Evolutionary conservation across 2,329 filamentous ascomycete species (phyloP).

Genomic region (Pleomassaria siparia): DNA sequence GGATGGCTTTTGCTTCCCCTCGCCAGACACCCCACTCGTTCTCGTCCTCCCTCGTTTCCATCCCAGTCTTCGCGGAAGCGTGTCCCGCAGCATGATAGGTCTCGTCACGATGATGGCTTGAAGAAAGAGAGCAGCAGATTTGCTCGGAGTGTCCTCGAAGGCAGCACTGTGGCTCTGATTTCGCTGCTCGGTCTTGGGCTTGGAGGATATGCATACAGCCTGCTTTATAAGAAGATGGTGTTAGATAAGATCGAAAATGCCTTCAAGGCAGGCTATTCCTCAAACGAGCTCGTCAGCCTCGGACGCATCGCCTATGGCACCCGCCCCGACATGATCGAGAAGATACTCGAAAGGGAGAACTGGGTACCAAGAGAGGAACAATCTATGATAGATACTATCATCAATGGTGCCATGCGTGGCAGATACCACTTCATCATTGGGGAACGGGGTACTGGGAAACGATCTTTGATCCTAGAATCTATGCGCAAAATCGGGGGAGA

Average conservation of each 20-base stretch:
- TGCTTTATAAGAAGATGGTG: constrained; percentile 36
- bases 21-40: constrained; percentile 21
- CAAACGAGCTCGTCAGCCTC: constrained; percentile 35
- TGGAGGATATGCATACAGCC: constrained; percentile 37
- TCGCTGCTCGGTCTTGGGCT: constrained; percentile 36
- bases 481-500: constrained; percentile 91
- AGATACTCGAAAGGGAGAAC: constrained; percentile 55
- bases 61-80: background rate
- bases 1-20: constrained; percentile 35
- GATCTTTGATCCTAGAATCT: constrained; percentile 88
- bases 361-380: constrained; percentile 88
- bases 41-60: constrained; percentile 14
- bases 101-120: background rate
- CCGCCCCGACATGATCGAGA: constrained; percentile 25
- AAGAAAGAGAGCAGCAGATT: constrained; percentile 31
- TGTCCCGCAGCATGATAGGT: background rate
- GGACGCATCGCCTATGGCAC: constrained; percentile 33
- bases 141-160: constrained; percentile 35
- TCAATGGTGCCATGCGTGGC: constrained; percentile 69
- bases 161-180: constrained; percentile 37
- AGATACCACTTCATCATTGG: constrained; percentile 91
- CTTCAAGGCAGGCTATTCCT: constrained; percentile 36
- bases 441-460: constrained; percentile 95
- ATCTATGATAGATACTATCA: constrained; percentile 73
- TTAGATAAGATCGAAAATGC: constrained; percentile 38